phyloP scores from a whole-genome alignment of 2,329 filamentous ascomycete genomes.

The Pseudopyricularia javanii region DNA sequence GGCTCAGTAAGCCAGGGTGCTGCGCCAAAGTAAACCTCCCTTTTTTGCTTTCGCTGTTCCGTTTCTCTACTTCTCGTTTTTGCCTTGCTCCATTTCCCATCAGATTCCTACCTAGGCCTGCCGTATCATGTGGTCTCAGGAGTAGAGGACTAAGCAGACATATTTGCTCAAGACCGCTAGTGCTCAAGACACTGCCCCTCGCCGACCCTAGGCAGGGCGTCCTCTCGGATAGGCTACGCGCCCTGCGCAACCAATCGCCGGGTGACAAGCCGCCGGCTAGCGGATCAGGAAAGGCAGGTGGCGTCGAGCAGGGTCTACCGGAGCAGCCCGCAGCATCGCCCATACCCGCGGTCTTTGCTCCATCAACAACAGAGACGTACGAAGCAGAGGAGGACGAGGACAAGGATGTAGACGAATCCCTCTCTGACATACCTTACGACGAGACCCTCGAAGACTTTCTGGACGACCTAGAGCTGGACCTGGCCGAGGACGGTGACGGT shows the following conservation, averaged over 20 bases:
- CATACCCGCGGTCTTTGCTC: not conserved
- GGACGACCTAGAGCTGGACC: conserved; percentile 17
- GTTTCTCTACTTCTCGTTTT: no score
- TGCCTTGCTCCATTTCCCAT: not conserved
- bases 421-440: not conserved
- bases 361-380: not conserved
- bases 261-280: not conserved
- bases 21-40: conserved; percentile 25
- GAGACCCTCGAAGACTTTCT: not conserved
- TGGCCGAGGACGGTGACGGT: conserved; percentile 19
- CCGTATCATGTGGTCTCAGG: not conserved
- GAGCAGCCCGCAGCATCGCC: not conserved
- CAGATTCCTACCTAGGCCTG: not conserved
- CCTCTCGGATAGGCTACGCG: conserved; percentile 37
- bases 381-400: not conserved
- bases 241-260: conserved; percentile 17
- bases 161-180: conserved; percentile 7
- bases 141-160: not conserved
- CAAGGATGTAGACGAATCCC: not conserved
- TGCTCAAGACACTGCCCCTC: conserved; percentile 22
- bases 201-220: conserved; percentile 34
- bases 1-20: conserved; percentile 20
- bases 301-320: not conserved
- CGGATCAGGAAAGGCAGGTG: not conserved
- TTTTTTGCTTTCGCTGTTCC: not conserved